Evolutionary conservation across 23 red algal species (phyloP), one percentile per base, ranked within the genome.

Genomic region (Cyanidium caldarium): DNA sequence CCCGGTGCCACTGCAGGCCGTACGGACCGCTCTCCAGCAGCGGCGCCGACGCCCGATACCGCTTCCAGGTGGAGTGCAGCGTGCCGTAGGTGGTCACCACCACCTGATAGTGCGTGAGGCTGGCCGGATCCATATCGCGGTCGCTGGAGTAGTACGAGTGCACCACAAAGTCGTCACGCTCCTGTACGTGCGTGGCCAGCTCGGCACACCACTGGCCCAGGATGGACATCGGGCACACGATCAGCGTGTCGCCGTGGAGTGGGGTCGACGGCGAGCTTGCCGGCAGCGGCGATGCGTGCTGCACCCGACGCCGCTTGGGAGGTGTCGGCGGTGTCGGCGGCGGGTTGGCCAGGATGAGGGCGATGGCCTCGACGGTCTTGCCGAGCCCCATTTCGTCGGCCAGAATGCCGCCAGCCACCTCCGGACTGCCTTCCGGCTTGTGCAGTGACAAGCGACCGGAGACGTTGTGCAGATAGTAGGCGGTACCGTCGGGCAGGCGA

Each of bases 301-400:
- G n/a, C n/a, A 21, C 3, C 31, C 51, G 10, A 13, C 12, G 10
- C 40, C 17, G 40, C 40, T 44, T 17, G 12, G 10, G 40, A 17
- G 40, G 40, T 5, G 51, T 16, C 7, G n/a, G 51, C 21, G 51
- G 51, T 10, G 19, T 61, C 7, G 51, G 51, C 7, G n/a, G 51
- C 21, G 51, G 51, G 23, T 61, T 61, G 7, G 51, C 51, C 10
- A 83, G 35, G 34, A 93, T 93, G 31, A 75, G 66, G 1, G 79
- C 78, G 44, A 93, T 84, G 33, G 79, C 71, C 38, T 93, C 79
- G 2, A 93, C 73, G 16, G 87, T 93, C 58, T 93, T 93, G 5
- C 87, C 87, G 25, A 93, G 78, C 14, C 87, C 87, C 87, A 93
- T 93, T 80, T 93, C 87, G 44, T 93, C 87, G 1, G 87, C 87